Percentiles rank a stretch among this genome's conserved stretches.
Evolutionary conservation across 2,329 filamentous ascomycete species (phyloP).

Genomic region (Aspergillus sp.): DNA sequence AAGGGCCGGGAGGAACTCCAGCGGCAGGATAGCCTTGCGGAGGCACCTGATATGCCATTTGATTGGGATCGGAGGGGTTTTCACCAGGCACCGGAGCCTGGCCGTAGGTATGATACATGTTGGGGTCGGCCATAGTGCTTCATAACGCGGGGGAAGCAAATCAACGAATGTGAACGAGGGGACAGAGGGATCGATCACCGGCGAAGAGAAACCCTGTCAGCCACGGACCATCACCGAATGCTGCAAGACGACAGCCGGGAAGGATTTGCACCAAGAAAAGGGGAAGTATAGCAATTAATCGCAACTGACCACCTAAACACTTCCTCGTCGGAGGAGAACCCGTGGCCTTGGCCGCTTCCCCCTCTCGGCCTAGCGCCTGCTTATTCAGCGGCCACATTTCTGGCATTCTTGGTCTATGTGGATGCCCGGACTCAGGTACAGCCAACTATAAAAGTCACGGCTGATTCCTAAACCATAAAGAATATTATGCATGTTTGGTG

Average conservation of each 20-base stretch:
- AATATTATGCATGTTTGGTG: too few species aligned
- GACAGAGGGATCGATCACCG: slow-evolving; percentile 10
- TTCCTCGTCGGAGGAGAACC: not conserved
- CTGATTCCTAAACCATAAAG: too few species aligned
- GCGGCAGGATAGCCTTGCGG: slow-evolving; percentile 54
- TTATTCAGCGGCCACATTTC: not conserved
- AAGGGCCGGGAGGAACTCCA: slow-evolving; percentile 36
- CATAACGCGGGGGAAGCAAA: slow-evolving; percentile 26
- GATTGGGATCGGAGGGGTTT: slow-evolving; percentile 57
- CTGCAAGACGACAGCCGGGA: not conserved
- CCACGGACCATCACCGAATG: slow-evolving; percentile 11
- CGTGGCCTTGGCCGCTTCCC: slow-evolving; percentile 2
- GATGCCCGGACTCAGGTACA: not conserved
- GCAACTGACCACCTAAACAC: slow-evolving; percentile 38
- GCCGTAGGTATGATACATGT: slow-evolving; percentile 44
- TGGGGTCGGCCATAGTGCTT: slow-evolving; percentile 46
- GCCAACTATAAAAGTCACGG: too few species aligned
- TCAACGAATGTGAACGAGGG: slow-evolving; percentile 9
- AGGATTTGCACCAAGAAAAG: not conserved
- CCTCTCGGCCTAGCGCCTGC: not conserved
- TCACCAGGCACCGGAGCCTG: slow-evolving; percentile 43
- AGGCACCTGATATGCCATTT: slow-evolving; percentile 50
- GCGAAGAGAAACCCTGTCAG: slow-evolving; percentile 4
- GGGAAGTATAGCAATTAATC: slow-evolving; percentile 12
- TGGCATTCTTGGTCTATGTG: not conserved